Evolutionary conservation across 2,329 filamentous ascomycete genomes (phyloP), one percentile per base, ranked within the genome.

Genomic region (Hymenoscyphus albidus): DNA sequence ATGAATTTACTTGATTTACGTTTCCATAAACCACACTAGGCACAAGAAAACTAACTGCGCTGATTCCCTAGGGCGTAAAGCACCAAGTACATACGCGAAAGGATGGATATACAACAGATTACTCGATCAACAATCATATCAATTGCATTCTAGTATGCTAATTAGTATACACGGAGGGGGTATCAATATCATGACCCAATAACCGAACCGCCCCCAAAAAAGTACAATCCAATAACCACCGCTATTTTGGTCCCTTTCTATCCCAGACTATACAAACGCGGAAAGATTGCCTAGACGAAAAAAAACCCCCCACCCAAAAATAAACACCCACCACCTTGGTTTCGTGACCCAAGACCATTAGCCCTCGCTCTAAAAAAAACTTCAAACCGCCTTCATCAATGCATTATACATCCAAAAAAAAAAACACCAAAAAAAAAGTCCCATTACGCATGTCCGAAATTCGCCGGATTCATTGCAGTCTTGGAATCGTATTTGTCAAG

Each of bases 401-500:
- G 48, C 48, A 54, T 51, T 51, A n/a, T 35, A 35, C 35, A 35
- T 35, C 35, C 35, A 35, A 35, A 35, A 27, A 27, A 27, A 27
- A 48, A 18, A 10, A 51, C 44, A 22, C 22, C n/a, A 51, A 51
- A 51, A 51, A n/a, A 13, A 13, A 5, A 51, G 18, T 10, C 18
- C 44, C 18, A 54, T 54, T 54, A 54, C 48, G 48, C 48, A 54
- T 54, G 48, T 13, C 48, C 48, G 13, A 54, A 54, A 54, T 69
- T 66, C 14, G 67, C 62, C 2, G 59, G 42, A 38, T 27, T 64
- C n/a, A 71, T 27, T 13, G 67, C 64, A 40, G 68, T 54, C 54
- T 70, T 69, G 7, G 62, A 60, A 64, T 75, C 73, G 38, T 69
- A 75, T 62, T 68, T 69, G 40, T 74, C 72, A 31, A 75, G 63